Base-by-base conservation (phyloP, 2,329 filamentous ascomycete species). In the Cytospora leucostoma region DNA sequence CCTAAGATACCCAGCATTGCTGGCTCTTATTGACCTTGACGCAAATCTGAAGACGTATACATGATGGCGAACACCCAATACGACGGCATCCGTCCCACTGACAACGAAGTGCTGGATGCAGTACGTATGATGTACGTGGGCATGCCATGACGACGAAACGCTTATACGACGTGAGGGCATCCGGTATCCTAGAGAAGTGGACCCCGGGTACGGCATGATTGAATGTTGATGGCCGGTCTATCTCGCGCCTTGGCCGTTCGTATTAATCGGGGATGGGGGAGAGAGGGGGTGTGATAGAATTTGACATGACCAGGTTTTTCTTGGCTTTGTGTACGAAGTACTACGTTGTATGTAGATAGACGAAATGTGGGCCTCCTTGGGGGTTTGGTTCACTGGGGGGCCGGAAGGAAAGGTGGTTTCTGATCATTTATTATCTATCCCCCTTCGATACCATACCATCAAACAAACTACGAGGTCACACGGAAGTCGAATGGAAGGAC, bases 401-500 rank as follows among this genome's bases (percentile, higher is more conserved):
- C 6, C 2, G 17, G 58, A 12, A 35, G 13, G 21, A 21, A 15
- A 33, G 52, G 13, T n/a, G 47, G 47, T 56, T 35, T 53, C 35
- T 62, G 37, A 53, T 49, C 52, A 40, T 27, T 58, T 19, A 35
- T 53, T 37, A 37, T 33, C 40, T 38, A 17, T 56, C 27, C 38
- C 49, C 56, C 59, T 62, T 75, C 73, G 73, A 77, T 77, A 77
- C 74, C 75, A 76, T 67, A 27, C 27, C 27, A 27, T 27, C 27
- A 27, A 27, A 27, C 56, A 52, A 17, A 52, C 35, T 34, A 19
- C 34, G 50, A 51, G 51, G 17, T 58, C 12, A 47, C 44, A 21
- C 44, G 44, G 44, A n/a, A 27, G 27, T 27, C 27, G 4, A 47
- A 47, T 47, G 44, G n/a, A 47, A 47, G n/a, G 21, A 12, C 10